phyloP scores from a whole-genome alignment of 495 filamentous ascomycete species.

The Delitschia confertaspora region DNA sequence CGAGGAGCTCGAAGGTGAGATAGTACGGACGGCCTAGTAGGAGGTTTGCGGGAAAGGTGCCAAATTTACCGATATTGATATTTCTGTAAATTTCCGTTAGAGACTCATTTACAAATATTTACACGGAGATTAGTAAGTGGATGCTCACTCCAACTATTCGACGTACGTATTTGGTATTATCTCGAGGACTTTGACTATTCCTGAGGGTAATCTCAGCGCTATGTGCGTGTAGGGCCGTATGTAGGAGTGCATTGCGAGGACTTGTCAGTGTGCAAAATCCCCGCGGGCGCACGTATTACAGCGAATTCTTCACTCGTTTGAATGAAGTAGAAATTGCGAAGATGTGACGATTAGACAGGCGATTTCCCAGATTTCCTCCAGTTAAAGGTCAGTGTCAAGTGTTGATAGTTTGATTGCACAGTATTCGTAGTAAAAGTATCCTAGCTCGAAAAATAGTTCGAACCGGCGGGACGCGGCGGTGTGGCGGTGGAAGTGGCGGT shows the following conservation, averaged over 20 bases:
- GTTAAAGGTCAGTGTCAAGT: too few species aligned
- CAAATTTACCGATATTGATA: conserved; percentile 82
- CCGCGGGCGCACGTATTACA: not conserved
- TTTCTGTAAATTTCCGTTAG: conserved; percentile 46
- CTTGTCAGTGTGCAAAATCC: conserved; percentile 5
- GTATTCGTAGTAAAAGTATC: too few species aligned
- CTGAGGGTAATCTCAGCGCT: conserved; percentile 59
- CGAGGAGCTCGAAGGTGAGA: conserved; percentile 79
- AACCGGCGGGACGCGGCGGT: not conserved
- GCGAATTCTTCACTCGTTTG: too few species aligned
- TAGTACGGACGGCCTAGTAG: conserved; percentile 83
- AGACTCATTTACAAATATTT: conserved; percentile 19
- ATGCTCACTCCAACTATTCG: conserved; percentile 31
- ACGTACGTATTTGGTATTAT: conserved; percentile 73
- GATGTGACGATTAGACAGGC: too few species aligned
- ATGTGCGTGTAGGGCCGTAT: conserved; percentile 58
- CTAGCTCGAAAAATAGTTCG: not conserved
- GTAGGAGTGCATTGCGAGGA: conserved; percentile 36
- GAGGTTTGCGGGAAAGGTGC: conserved; percentile 74
- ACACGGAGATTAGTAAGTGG: conserved; percentile 5
- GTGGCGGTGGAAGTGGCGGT: conserved; percentile 6
- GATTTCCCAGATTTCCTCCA: too few species aligned
- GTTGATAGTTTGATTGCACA: too few species aligned
- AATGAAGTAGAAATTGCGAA: too few species aligned
- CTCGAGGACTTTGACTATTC: conserved; percentile 51